Evolutionary conservation across 2,329 filamentous ascomycete genomes (phyloP).

Genomic region (Penicillium sp.): DNA sequence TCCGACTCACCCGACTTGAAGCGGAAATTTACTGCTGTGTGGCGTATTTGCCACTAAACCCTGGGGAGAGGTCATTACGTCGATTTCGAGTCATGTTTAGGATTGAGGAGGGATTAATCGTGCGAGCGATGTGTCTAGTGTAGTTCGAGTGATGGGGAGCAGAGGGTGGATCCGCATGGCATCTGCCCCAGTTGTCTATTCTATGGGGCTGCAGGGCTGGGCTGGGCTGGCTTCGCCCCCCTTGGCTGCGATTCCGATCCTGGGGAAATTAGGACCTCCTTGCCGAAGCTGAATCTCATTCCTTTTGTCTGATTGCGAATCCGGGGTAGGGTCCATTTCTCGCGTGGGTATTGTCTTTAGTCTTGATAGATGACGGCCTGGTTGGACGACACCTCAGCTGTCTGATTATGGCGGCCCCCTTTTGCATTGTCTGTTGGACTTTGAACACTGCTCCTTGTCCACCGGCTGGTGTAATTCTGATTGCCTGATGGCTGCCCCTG

Average conservation of each 20-base stretch:
- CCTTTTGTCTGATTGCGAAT: conserved; percentile 1
- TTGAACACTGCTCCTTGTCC: not conserved
- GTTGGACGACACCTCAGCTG: not conserved
- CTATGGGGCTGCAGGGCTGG: conserved; percentile 6
- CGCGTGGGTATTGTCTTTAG: not conserved
- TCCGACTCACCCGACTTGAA: conserved; percentile 3
- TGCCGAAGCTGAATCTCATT: not conserved
- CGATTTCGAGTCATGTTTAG: conserved; percentile 2
- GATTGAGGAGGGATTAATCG: not conserved
- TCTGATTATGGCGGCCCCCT: not conserved
- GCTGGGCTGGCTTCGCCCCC: not conserved
- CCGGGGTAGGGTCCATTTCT: conserved; percentile 11
- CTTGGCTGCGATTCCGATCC: not conserved
- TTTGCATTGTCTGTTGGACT: not conserved
- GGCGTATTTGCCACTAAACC: conserved; percentile 1
- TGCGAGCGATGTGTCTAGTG: not conserved
- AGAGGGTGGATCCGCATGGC: conserved; percentile 11
- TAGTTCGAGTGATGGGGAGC: not conserved
- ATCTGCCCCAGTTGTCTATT: conserved; percentile 9
- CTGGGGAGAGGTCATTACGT: conserved; percentile 1
- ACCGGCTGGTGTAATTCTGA: not conserved
- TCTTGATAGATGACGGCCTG: not conserved
- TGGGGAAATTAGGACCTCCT: not conserved
- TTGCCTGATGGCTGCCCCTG: not conserved
- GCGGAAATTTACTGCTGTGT: not conserved